These are phyloP conservation scores for Lophiotrema nucula DNA, from an alignment of 495 filamentous ascomycete genomes.

Conservation along the genomic window DNA sequence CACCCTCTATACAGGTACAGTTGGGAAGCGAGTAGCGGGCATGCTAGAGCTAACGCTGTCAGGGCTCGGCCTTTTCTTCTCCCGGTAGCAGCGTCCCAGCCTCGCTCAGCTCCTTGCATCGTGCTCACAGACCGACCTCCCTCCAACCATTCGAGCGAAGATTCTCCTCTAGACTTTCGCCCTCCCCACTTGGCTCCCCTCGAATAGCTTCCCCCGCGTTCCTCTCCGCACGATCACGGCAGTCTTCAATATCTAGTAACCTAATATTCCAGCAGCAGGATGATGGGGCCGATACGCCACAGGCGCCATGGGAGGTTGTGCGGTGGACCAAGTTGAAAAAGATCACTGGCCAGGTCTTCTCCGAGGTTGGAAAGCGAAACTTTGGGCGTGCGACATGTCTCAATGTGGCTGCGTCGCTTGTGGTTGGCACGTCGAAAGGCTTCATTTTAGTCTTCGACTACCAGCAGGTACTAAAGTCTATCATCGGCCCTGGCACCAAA, in stretches of 20 bases:
- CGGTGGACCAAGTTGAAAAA: constrained; percentile 93
- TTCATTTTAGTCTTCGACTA: constrained; percentile 96
- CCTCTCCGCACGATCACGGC: constrained; percentile 69
- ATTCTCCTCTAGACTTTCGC: constrained; percentile 81
- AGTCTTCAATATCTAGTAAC: constrained; percentile 62
- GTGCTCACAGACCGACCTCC: constrained; percentile 67
- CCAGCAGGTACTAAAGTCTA: constrained; percentile 87
- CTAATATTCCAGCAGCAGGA: constrained; percentile 49
- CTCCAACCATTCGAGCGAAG: constrained; percentile 91
- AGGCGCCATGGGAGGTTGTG: constrained; percentile 91
- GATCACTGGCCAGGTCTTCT: constrained; percentile 84
- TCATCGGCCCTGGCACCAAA: constrained; percentile 93
- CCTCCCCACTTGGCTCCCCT: constrained; percentile 57
- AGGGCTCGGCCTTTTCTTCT: constrained; percentile 84
- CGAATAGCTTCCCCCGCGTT: constrained; percentile 78
- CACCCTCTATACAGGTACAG: constrained; percentile 80
- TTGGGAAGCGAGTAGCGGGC: background rate
- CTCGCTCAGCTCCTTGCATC: constrained; percentile 45
- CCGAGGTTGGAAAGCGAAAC: constrained; percentile 88
- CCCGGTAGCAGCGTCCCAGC: constrained; percentile 62
- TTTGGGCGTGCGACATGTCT: constrained; percentile 92
- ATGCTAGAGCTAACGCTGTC: background rate
- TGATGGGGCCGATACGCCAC: constrained; percentile 62
- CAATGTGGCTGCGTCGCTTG: constrained; percentile 84
- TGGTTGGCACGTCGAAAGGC: constrained; percentile 88